Conservation (phyloP, 495 filamentous ascomycete genomes). For the Trichocladium uniseriatum region DNA sequence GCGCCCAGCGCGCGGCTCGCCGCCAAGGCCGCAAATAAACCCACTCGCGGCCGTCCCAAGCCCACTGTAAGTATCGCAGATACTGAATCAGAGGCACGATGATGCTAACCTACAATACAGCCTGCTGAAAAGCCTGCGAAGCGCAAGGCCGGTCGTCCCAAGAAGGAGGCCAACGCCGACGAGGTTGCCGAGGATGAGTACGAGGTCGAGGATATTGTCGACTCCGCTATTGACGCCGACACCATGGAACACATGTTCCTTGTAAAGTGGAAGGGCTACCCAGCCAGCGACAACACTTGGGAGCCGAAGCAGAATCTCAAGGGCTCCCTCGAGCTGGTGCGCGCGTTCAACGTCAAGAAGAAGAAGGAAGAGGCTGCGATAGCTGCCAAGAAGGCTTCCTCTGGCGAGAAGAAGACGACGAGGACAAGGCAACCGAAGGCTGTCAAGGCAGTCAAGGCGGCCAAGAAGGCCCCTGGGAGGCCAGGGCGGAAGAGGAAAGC, state of each 20-base stretch:
- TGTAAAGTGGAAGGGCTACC: slow-evolving; percentile 37
- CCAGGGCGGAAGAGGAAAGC: slow-evolving; percentile 3
- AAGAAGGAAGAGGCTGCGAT: slow-evolving; percentile 14
- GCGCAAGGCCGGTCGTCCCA: slow-evolving; percentile 12
- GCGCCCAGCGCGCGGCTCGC: slow-evolving; percentile 21
- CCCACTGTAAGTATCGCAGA: slow-evolving; percentile 7
- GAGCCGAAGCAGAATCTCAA: slow-evolving; percentile 31
- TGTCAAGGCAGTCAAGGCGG: slow-evolving; percentile 8
- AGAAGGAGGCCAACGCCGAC: slow-evolving; percentile 10
- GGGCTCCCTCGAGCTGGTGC: slow-evolving; percentile 18
- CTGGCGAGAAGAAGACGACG: slow-evolving; percentile 1
- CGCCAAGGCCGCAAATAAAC: slow-evolving; percentile 19
- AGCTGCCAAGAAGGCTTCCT: slow-evolving; percentile 1
- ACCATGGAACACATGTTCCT: slow-evolving; percentile 27
- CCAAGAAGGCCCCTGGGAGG: slow-evolving; percentile 6
- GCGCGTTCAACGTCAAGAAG: slow-evolving; percentile 21
- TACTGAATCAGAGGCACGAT: too few species aligned
- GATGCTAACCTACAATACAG: slow-evolving; percentile 5
- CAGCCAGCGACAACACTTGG: slow-evolving; percentile 31
- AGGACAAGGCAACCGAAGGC: slow-evolving; percentile 6
- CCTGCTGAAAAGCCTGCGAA: slow-evolving; percentile 11
- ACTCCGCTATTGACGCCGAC: slow-evolving; percentile 23
- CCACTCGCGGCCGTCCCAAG: slow-evolving; percentile 16
- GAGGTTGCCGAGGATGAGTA: slow-evolving; percentile 20
- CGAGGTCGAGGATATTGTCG: slow-evolving; percentile 33